Conservation (phyloP, 805 yeast species). For the Grigorovia yakushimaensis region DNA sequence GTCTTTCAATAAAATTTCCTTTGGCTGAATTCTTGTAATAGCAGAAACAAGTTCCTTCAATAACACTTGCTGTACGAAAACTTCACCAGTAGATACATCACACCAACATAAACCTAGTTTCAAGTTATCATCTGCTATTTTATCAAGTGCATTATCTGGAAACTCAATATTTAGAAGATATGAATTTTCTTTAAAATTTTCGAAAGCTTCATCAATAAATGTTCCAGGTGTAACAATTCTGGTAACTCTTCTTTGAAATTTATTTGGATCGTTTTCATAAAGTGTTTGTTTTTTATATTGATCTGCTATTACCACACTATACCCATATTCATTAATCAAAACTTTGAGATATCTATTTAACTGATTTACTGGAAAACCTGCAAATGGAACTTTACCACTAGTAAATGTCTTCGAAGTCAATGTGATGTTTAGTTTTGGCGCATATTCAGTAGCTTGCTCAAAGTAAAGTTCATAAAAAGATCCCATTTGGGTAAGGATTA, state of each 20-base stretch:
- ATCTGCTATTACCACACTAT: slow-evolving; percentile 76
- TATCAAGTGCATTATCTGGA: slow-evolving; percentile 38
- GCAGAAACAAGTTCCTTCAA: slow-evolving; percentile 57
- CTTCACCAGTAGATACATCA: slow-evolving; percentile 76
- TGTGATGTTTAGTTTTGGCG: slow-evolving; percentile 60
- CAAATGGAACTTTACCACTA: slow-evolving; percentile 53
- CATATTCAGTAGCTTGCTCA: slow-evolving; percentile 73
- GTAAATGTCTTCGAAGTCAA: slow-evolving; percentile 48
- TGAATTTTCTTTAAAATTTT: slow-evolving; percentile 64
- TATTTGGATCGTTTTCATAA: slow-evolving; percentile 28
- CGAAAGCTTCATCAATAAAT: slow-evolving; percentile 71
- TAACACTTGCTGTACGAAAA: slow-evolving; percentile 56
- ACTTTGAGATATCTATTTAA: slow-evolving; percentile 64
- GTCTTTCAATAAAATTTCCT: slow-evolving; percentile 59
- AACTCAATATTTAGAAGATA: slow-evolving; percentile 57
- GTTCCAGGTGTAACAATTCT: slow-evolving; percentile 91
- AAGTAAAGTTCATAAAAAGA: slow-evolving; percentile 81
- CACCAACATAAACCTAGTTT: slow-evolving; percentile 77
- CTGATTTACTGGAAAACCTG: slow-evolving; percentile 78
- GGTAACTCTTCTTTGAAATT: slow-evolving; percentile 57
- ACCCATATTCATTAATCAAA: slow-evolving; percentile 58
- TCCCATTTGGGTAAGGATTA: slow-evolving; percentile 74
- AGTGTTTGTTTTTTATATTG: slow-evolving; percentile 35
- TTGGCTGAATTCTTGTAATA: slow-evolving; percentile 68
- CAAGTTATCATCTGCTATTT: slow-evolving; percentile 29